These are phyloP conservation scores for Starmerella tilneyi DNA, from an alignment of 805 yeast species.

Conservation along the genomic window DNA sequence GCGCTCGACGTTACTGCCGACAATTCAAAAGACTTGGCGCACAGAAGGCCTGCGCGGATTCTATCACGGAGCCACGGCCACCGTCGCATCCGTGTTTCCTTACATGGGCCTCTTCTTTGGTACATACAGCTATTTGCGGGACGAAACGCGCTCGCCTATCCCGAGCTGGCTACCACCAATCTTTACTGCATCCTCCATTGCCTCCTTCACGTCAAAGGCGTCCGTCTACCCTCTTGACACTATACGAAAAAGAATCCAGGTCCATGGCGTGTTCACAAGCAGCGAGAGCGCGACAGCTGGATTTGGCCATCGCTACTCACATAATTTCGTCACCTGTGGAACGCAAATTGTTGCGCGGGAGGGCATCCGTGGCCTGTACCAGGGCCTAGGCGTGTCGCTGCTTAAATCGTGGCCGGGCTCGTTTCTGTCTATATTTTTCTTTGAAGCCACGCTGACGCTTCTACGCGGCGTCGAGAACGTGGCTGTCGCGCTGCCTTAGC, in stretches of 20 bases:
- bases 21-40: slow-evolving; percentile 31
- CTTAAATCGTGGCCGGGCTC: slow-evolving; percentile 65
- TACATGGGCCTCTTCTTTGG: slow-evolving; percentile 58
- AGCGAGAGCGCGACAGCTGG: slow-evolving; percentile 13
- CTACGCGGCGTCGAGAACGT: slow-evolving; percentile 15
- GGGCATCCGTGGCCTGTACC: slow-evolving; percentile 60
- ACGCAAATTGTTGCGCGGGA: slow-evolving; percentile 40
- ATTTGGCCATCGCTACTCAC: slow-evolving; percentile 24
- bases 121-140: slow-evolving; percentile 22
- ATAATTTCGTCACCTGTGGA: slow-evolving; percentile 27
- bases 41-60: slow-evolving; percentile 41
- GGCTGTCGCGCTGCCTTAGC: not conserved
- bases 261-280: slow-evolving; percentile 34
- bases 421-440: slow-evolving; percentile 57
- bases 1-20: slow-evolving; percentile 21
- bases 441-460: slow-evolving; percentile 36
- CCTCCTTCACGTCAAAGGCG: slow-evolving; percentile 67
- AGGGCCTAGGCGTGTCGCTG: slow-evolving; percentile 61
- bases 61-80: slow-evolving; percentile 41
- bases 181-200: slow-evolving; percentile 51
- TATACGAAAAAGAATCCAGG: slow-evolving; percentile 65
- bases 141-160: not conserved
- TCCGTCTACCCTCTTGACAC: slow-evolving; percentile 80
- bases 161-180: slow-evolving; percentile 18
- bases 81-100: slow-evolving; percentile 54